Evolutionary conservation across 768 basidiomycete species (phyloP), one percentile per base, ranked within the genome.

Genomic region (Trametes meyenii): DNA sequence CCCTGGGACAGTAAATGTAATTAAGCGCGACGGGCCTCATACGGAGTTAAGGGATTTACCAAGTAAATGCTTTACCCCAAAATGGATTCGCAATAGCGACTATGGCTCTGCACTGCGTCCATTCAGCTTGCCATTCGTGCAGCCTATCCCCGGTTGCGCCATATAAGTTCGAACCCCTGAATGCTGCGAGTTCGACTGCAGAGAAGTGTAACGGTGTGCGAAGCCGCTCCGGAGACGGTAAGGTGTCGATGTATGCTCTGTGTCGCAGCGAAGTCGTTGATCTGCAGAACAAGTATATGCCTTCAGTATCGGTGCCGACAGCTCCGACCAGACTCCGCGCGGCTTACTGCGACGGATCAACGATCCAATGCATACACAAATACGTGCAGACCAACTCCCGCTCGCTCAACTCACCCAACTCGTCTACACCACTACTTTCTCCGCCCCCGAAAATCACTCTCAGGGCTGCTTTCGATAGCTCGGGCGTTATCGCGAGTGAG

Each of bases 101-200:
- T 39, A 78, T 64, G n/a, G 66, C 66, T 8, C 62, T 77, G 66
- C 93, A 89, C 39, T 78, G 72, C 13, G 66, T 66, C 85, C 86
- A 90, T 69, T 95, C 92, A 0, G 67, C 64, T 55, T 75, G 74
- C 89, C 89, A 91, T 5, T 81, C 81, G 3, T 74, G 73, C 63
- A 80, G 73, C 1, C 93, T 83, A 63, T 94, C 89, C 13, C 80
- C 55, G 0, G 90, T 86, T 0, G 94, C 94, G 2, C 89, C 86
- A 64, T 85, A 85, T 2, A 98, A 70, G 71, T 96, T 96, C 2
- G 90, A 90, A 0, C 93, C 94, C 54, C 81, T 78, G 52, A 97
- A 81, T 11, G 86, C 71, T 19, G 84, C 79, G 17, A 87, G 74
- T 70, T 98, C 96, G 16, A 68, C 54, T 0, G 70, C 49, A 0